A percentile compares a stretch with the other conserved stretches of the same genome.
Evolutionary conservation across 352 stramenopile species (phyloP).

Genomic region (Phytophthora macrochlamydospora): DNA sequence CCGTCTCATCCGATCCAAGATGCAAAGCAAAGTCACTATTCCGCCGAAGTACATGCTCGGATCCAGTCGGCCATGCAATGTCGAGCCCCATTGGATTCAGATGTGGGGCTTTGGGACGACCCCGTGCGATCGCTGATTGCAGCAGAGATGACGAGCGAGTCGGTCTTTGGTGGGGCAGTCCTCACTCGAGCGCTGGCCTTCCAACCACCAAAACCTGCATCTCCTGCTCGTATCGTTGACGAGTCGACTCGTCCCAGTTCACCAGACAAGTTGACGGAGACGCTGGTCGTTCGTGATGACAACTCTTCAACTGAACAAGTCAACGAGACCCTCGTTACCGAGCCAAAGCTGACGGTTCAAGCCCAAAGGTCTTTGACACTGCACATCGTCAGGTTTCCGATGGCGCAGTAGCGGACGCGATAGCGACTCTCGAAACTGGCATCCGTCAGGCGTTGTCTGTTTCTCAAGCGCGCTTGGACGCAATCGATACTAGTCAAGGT

Average conservation of each 20-base stretch:
- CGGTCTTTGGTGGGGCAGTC: conserved; percentile 51
- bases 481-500: conserved; percentile 21
- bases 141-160: conserved; percentile 60
- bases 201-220: conserved; percentile 4
- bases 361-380: conserved; percentile 17
- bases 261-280: conserved; percentile 1
- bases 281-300: not conserved
- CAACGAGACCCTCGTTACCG: no score
- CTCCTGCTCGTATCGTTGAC: not conserved
- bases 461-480: conserved; percentile 24
- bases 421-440: conserved; percentile 49
- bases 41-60: conserved; percentile 39
- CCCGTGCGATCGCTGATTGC: conserved; percentile 54
- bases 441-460: conserved; percentile 51
- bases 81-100: conserved; percentile 11
- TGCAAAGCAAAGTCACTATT: conserved; percentile 19
- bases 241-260: not conserved
- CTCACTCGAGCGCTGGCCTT: conserved; percentile 43
- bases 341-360: not conserved
- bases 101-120: conserved; percentile 47
- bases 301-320: not conserved
- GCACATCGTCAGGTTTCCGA: conserved; percentile 16
- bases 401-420: conserved; percentile 39
- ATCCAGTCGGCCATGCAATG: conserved; percentile 42
- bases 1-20: conserved; percentile 2